Conservation (phyloP, 2,329 filamentous ascomycete species). For the Colletotrichum kahawae region DNA sequence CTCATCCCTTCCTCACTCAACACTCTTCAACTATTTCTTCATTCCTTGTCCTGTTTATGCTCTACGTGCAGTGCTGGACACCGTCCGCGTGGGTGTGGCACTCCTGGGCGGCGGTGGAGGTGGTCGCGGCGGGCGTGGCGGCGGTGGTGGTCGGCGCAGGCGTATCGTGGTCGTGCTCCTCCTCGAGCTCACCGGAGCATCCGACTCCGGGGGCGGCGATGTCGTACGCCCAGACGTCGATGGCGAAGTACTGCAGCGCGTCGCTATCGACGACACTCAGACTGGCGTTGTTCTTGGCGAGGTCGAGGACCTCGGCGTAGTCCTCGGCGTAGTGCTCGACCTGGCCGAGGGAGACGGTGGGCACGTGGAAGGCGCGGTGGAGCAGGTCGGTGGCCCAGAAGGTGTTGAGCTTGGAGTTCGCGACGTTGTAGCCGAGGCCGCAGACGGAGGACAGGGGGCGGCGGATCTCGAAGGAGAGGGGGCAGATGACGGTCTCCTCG, state of each 20-base stretch:
- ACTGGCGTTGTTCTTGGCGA: conserved; percentile 52
- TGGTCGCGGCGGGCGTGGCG: conserved; percentile 53
- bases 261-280: conserved; percentile 63
- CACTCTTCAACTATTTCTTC: background rate
- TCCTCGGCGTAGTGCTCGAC: conserved; percentile 68
- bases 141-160: conserved; percentile 27
- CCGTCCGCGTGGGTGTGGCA: conserved; percentile 44
- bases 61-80: conserved; percentile 33
- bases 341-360: conserved; percentile 60
- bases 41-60: too few species aligned
- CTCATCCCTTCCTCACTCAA: background rate
- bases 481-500: conserved; percentile 73
- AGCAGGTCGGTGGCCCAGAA: conserved; percentile 72
- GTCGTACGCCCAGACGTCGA: conserved; percentile 71
- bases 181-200: conserved; percentile 53
- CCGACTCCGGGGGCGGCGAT: conserved; percentile 67
- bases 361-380: conserved; percentile 70
- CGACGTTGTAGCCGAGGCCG: conserved; percentile 66
- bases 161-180: background rate
- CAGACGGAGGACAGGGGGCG: conserved; percentile 65
- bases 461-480: conserved; percentile 63
- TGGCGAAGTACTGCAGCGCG: conserved; percentile 71
- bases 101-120: conserved; percentile 62
- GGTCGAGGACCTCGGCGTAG: conserved; percentile 58
- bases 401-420: conserved; percentile 58